Base-by-base conservation (phyloP, 495 filamentous ascomycete species). In the Hyaloscypha finlandica region DNA sequence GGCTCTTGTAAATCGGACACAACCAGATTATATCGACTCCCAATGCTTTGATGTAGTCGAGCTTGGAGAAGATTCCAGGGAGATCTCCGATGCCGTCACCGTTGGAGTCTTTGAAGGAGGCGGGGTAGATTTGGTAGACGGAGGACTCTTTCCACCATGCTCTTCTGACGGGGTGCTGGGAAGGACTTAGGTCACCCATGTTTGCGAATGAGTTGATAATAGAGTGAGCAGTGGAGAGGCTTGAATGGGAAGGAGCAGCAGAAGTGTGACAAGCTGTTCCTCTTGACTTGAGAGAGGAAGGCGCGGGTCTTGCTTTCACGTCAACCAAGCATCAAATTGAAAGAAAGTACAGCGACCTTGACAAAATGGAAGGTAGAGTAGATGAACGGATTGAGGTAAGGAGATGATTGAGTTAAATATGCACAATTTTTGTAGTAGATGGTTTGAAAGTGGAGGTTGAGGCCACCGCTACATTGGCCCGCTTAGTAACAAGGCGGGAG, bases 91-190 rank as follows among this genome's bases (percentile, higher is more conserved):
- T 78, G 31, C 89, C 89, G 73, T 90, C 88, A 59, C 82, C 80
- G 71, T 90, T 89, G 37, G 86, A 85, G 74, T 91, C 89, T 29
- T 86, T 84, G 77, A 85, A 91, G 8, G 81, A 85, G 4, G 87
- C 83, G 4, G 88, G 88, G 78, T 88, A 92, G 63, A 92, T 87
- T 70, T 92, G 89, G 72, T 92, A 91, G 53, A 90, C 84, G 25
- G 75, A 71, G 33, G 74, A 75, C 54, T 81, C 75, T 66, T 80
- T 81, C 79, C 77, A 78, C 77, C 77, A 79, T 14, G 72, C 48
- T 39, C 59, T 31, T 11, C 51, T 54, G 31, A 59, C n/a, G 19
- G 35, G 59, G 35, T 20, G 4, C 3, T 20, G 35, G 29, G 81
- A 48, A 8, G 59, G 11, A 56, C 22, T n/a, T n/a, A 56, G 25